Percentiles rank a stretch among this genome's conserved stretches.
phyloP scores from a whole-genome alignment of 1,284 basidiomycete genomes.

The Acaromyces ingoldii region DNA sequence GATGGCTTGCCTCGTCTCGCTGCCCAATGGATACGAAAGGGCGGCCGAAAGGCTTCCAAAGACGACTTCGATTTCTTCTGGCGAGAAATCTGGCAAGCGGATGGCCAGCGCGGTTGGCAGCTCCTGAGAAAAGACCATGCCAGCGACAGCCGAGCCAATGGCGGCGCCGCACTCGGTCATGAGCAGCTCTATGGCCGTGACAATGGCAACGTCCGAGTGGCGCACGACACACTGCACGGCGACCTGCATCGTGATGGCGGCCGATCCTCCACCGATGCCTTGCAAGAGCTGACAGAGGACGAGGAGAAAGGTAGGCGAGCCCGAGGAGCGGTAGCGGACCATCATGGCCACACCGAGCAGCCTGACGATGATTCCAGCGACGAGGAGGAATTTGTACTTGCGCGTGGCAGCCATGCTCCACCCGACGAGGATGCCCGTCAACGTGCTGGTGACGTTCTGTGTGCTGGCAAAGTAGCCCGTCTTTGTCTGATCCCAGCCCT shows the following conservation, averaged over 20 bases:
- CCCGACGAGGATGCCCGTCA: constrained; percentile 65
- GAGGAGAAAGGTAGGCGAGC: constrained; percentile 56
- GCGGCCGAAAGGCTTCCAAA: constrained; percentile 47
- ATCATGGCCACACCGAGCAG: constrained; percentile 59
- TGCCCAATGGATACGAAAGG: constrained; percentile 45
- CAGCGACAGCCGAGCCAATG: constrained; percentile 63
- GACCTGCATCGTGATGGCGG: constrained; percentile 66
- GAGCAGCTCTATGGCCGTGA: constrained; percentile 73
- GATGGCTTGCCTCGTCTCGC: constrained; percentile 41
- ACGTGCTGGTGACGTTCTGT: constrained; percentile 61
- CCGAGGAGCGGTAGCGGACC: constrained; percentile 60
- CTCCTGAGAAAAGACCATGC: constrained; percentile 60
- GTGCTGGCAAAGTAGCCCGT: constrained; percentile 49
- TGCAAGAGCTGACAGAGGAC: constrained; percentile 62
- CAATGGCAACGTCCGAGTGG: constrained; percentile 71
- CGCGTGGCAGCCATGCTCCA: constrained; percentile 58
- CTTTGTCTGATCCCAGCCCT: constrained; percentile 45
- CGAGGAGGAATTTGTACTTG: constrained; percentile 64
- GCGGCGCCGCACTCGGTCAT: constrained; percentile 73
- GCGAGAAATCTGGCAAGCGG: constrained; percentile 54
- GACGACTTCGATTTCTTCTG: constrained; percentile 35
- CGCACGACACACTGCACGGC: constrained; percentile 72
- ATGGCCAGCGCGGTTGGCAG: constrained; percentile 62
- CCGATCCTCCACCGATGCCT: constrained; percentile 73
- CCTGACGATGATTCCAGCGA: constrained; percentile 65